phyloP scores from a whole-genome alignment of 2,329 filamentous ascomycete genomes.

The Alternaria postmessia region DNA sequence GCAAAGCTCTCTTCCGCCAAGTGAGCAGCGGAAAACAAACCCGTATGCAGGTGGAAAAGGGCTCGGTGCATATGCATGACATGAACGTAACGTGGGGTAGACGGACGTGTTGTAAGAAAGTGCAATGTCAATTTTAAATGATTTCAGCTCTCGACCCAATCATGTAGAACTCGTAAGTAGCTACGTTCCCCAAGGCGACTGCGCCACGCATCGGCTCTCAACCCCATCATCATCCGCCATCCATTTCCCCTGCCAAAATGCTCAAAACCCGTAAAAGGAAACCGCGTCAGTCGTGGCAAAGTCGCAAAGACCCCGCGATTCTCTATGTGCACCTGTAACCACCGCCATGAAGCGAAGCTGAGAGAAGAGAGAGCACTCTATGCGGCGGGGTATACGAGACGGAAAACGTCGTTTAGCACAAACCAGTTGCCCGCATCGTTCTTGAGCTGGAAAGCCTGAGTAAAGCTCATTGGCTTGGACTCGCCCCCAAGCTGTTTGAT shows the following conservation, averaged over 20 bases:
- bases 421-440: constrained; percentile 76
- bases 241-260: constrained; percentile 22
- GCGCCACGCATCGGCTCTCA: neutral
- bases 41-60: constrained; percentile 14
- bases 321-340: neutral
- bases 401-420: constrained; percentile 95
- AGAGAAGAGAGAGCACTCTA: constrained; percentile 24
- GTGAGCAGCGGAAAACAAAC: constrained; percentile 23
- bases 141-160: neutral
- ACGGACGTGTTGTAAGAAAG: neutral
- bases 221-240: constrained; percentile 6
- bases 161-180: neutral
- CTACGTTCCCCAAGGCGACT: neutral
- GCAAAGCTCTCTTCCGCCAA: constrained; percentile 38
- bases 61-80: constrained; percentile 11
- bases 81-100: neutral
- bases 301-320: constrained; percentile 1
- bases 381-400: constrained; percentile 73
- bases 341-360: neutral
- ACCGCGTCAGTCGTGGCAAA: constrained; percentile 9
- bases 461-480: constrained; percentile 87
- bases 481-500: constrained; percentile 78
- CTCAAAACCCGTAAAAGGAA: constrained; percentile 17
- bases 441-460: constrained; percentile 85
- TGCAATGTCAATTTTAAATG: neutral